phyloP scores from a whole-genome alignment of 202 grass and related monocot species.

The Musa balbisiana region DNA sequence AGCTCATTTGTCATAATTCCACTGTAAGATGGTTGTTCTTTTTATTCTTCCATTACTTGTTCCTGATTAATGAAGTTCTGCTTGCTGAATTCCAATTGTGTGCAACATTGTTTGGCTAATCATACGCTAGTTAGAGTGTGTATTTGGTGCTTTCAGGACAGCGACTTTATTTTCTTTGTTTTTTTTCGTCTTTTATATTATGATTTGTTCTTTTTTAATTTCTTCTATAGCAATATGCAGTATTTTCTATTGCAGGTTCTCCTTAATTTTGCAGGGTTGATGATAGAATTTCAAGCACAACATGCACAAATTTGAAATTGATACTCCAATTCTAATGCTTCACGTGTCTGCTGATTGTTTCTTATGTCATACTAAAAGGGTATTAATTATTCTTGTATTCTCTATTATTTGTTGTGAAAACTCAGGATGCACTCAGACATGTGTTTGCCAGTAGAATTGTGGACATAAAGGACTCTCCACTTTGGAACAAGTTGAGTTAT shows the following conservation, averaged over 20 bases:
- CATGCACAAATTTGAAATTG: background rate
- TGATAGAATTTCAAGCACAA: background rate
- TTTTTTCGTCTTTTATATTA: background rate
- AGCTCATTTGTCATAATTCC: constrained; percentile 70
- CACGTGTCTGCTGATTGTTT: background rate
- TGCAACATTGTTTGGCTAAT: background rate
- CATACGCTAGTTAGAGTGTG: no score
- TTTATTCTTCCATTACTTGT: background rate
- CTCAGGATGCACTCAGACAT: constrained; percentile 95
- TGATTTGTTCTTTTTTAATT: background rate
- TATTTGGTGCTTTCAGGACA: background rate
- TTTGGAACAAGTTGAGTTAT: constrained; percentile 66
- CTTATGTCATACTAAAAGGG: background rate
- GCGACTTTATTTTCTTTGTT: background rate
- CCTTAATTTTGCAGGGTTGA: background rate
- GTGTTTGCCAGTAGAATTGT: constrained; percentile 85
- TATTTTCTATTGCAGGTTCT: background rate
- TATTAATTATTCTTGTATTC: background rate
- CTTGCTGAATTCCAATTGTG: background rate
- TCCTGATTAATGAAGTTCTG: background rate
- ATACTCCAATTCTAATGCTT: background rate
- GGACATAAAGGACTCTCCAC: constrained; percentile 80
- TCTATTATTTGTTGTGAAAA: constrained; percentile 3
- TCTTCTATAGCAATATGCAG: background rate
- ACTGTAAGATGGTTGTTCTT: constrained; percentile 40